Conservation (phyloP, 106 monocot species). For the Alisma plantagoaquatica region DNA sequence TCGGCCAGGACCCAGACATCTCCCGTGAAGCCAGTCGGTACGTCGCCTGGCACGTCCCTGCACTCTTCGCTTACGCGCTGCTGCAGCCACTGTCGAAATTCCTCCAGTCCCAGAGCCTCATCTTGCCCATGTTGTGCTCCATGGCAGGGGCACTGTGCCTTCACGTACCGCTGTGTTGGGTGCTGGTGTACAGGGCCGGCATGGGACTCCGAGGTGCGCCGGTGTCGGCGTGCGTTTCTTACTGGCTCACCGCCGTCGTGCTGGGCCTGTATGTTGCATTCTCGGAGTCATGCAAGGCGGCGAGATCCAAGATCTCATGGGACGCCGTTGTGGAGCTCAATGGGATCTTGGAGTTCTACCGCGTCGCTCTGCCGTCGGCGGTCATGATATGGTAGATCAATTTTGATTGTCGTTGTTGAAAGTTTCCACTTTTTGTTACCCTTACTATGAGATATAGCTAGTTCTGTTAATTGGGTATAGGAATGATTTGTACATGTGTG, state of each 20-base stretch:
- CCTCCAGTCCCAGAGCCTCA: conserved; percentile 53
- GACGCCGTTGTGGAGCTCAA: too few species aligned
- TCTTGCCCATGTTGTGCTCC: conserved; percentile 6
- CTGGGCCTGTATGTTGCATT: conserved; percentile 41
- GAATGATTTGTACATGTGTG: too few species aligned
- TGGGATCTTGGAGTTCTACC: conserved; percentile 18
- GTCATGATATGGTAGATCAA: conserved; percentile 22
- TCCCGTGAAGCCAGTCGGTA: conserved; percentile 45
- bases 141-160: conserved; percentile 2
- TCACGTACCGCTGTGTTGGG: conserved; percentile 41
- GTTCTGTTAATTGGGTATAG: background rate
- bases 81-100: conserved; percentile 51
- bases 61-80: conserved; percentile 38
- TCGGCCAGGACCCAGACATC: conserved; percentile 55
- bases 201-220: conserved; percentile 42
- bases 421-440: background rate
- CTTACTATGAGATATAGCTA: background rate
- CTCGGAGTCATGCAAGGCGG: conserved; percentile 31
- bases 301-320: conserved; percentile 25
- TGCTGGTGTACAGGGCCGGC: conserved; percentile 31
- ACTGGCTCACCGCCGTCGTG: conserved; percentile 44
- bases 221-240: conserved; percentile 41
- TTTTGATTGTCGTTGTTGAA: background rate
- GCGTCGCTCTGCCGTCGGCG: conserved; percentile 17
- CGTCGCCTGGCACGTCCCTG: conserved; percentile 47